Evolutionary conservation across 176 grass and related monocot species (phyloP).

Genomic region (sorghum (Sorghum bicolor)): DNA sequence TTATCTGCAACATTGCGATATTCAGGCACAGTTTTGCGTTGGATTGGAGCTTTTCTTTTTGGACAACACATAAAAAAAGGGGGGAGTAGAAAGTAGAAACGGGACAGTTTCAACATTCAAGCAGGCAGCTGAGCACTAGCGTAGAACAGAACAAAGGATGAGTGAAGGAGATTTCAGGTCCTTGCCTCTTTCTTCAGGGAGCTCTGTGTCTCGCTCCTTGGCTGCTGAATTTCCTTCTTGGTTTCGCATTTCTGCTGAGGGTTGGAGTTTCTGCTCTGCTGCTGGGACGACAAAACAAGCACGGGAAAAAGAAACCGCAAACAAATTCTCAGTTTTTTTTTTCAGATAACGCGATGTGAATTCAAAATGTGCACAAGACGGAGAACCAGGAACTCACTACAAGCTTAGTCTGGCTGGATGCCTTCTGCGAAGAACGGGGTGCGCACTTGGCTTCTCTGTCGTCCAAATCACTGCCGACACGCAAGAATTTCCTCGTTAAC

Average conservation of each 20-base stretch:
- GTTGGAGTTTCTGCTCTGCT: constrained; percentile 41
- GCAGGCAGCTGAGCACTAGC: not conserved
- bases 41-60: not conserved
- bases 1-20: not conserved
- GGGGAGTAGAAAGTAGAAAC: not conserved
- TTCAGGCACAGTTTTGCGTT: not conserved
- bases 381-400: constrained; percentile 27
- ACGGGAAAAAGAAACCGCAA: not conserved
- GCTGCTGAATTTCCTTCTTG: constrained; percentile 38
- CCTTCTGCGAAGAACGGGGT: constrained; percentile 44
- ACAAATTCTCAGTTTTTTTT: constrained; percentile 10
- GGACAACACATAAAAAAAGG: not conserved
- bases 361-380: not conserved
- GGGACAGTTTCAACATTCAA: too few species aligned
- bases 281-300: constrained; percentile 35
- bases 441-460: constrained; percentile 42
- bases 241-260: constrained; percentile 27
- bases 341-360: constrained; percentile 2
- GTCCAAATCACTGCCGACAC: constrained; percentile 56
- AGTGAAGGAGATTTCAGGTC: constrained; percentile 5
- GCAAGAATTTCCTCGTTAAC: not conserved
- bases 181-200: constrained; percentile 78
- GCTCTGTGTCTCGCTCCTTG: constrained; percentile 35
- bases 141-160: not conserved
- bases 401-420: constrained; percentile 24